These are phyloP conservation scores for Backusella tuberculispora DNA, from an alignment of 192 early-diverging fungal genomes.

Conservation along the genomic window DNA sequence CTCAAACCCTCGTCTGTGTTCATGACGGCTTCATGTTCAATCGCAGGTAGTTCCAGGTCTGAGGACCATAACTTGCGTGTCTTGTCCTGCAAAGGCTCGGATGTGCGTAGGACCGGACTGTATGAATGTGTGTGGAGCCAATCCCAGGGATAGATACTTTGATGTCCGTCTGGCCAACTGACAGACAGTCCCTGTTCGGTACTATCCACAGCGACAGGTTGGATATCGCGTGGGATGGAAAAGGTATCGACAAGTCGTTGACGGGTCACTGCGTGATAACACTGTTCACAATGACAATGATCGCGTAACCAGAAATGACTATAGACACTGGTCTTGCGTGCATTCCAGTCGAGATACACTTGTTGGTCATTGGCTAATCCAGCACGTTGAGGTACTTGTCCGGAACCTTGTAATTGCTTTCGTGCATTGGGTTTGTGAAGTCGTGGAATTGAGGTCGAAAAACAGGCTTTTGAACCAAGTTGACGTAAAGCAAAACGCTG, in stretches of 20 bases:
- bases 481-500: not conserved
- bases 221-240: conserved; percentile 61
- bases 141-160: conserved; percentile 55
- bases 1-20: conserved; percentile 64
- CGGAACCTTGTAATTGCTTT: conserved; percentile 22
- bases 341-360: conserved; percentile 40
- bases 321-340: conserved; percentile 38
- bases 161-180: conserved; percentile 62
- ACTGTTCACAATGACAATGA: conserved; percentile 78
- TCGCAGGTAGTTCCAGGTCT: conserved; percentile 42
- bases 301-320: conserved; percentile 84
- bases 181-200: conserved; percentile 47
- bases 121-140: conserved; percentile 75
- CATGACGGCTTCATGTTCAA: conserved; percentile 71
- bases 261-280: conserved; percentile 77
- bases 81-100: conserved; percentile 13
- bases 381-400: conserved; percentile 23
- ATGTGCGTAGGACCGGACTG: conserved; percentile 51
- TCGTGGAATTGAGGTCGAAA: conserved; percentile 7
- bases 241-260: conserved; percentile 79
- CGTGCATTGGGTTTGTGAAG: conserved; percentile 27
- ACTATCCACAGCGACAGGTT: conserved; percentile 46
- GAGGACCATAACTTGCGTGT: conserved; percentile 27
- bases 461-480: not conserved
- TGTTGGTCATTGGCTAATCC: conserved; percentile 35